Base-by-base conservation (phyloP, 2,329 filamentous ascomycete genomes). In the Talaromyces sp. region DNA sequence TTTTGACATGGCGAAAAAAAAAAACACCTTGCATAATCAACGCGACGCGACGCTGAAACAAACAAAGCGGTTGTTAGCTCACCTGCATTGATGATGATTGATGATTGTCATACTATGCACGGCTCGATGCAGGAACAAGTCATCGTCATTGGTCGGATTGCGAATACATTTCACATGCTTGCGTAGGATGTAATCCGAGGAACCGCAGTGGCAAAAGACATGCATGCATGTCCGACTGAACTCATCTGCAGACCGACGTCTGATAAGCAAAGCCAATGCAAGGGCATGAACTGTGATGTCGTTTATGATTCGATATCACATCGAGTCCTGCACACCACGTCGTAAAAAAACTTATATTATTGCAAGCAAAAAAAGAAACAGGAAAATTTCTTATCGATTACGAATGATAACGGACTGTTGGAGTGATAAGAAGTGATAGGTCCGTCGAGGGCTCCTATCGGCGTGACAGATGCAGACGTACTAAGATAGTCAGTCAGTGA, bases 331-430 rank as follows among this genome's bases (percentile, higher is more conserved):
- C 48, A 24, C 47, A 33, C 14, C 27, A 22, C 22, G 22, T 22
- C 22, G 22, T 22, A 22, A 22, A 22, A 22, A 22, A 22, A 22
- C 22, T 22, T 22, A 22, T 22, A 22, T 22, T 22, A 22, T 22
- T 22, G 22, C 22, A 22, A 22, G 22, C 27, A 27, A 6, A 54
- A 54, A 54, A 19, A 19, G n/a, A 54, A 54, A 54, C n/a, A 14
- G 24, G 7, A 13, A 37, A 22, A 8, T 33, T 0, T 43, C 43
- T 60, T 60, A 60, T 60, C 39, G 39, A 60, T 45, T 60, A 22
- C 57, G 39, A 60, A 43, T 60, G 43, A 60, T 60, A 43, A 60
- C 43, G 37, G n/a, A 60, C n/a, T 45, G 4, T 60, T 16, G 43
- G 1, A 9, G 10, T 16, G 52, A 56, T 56, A 39, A 56, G 33